Percentiles rank a stretch among this genome's conserved stretches.
phyloP scores from a whole-genome alignment of 2,329 filamentous ascomycete species.

The Fusarium chuoi region DNA sequence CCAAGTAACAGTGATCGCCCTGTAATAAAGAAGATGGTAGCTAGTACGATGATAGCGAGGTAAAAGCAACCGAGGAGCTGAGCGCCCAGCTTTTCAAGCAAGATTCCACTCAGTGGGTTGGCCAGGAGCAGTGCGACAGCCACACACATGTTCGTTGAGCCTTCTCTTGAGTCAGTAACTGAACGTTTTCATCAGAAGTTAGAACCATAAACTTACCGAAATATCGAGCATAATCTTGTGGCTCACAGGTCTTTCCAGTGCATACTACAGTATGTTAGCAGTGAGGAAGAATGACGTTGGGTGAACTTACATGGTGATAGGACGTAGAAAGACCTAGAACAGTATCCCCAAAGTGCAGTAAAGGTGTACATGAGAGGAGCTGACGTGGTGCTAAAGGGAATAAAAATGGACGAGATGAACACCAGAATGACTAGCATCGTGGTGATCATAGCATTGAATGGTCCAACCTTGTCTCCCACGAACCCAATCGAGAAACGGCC shows the following conservation, averaged over 20 bases:
- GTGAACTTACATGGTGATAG: conserved; percentile 44
- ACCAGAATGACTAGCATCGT: conserved; percentile 47
- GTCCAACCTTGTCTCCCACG: conserved; percentile 53
- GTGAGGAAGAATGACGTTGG: rapidly evolving
- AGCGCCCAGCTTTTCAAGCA: conserved; percentile 56
- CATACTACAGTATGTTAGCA: conserved; percentile 47
- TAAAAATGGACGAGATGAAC: conserved; percentile 53
- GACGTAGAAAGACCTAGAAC: conserved; percentile 57
- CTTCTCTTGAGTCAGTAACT: conserved; percentile 39
- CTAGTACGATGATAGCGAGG: conserved; percentile 52
- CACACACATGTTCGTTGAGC: conserved; percentile 57
- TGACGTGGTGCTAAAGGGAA: conserved; percentile 54
- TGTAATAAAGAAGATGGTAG: conserved; percentile 41
- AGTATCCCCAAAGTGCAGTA: conserved; percentile 58
- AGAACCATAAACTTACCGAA: conserved; percentile 36
- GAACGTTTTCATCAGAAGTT: no score
- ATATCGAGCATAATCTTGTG: conserved; percentile 57
- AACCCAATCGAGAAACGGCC: conserved; percentile 56
- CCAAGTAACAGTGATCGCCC: conserved; percentile 25
- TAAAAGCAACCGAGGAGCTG: conserved; percentile 57
- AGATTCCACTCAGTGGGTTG: conserved; percentile 56
- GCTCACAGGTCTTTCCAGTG: conserved; percentile 56
- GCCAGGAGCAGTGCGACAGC: conserved; percentile 56
- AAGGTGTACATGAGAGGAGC: conserved; percentile 55
- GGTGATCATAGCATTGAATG: conserved; percentile 51